Percentiles rank a stretch among this genome's conserved stretches.
phyloP scores from a whole-genome alignment of 257 asterid genomes.

The Fraxinus americana region DNA sequence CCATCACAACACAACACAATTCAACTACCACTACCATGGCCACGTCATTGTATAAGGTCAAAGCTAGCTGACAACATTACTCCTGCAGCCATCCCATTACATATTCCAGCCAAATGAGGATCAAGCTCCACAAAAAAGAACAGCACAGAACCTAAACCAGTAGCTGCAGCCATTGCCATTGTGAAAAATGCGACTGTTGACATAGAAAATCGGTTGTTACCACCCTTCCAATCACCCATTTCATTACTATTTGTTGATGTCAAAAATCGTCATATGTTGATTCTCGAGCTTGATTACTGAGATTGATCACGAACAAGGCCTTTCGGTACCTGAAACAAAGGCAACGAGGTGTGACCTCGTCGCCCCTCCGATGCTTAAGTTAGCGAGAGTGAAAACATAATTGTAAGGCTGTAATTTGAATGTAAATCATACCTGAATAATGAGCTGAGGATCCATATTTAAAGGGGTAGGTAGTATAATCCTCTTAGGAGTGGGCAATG shows the following conservation, averaged over 20 bases:
- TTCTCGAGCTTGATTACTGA: no score
- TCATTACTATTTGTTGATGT: slow-evolving; percentile 34
- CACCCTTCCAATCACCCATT: slow-evolving; percentile 48
- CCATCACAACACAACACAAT: slow-evolving; percentile 63
- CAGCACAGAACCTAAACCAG: slow-evolving; percentile 97
- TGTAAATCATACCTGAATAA: no score
- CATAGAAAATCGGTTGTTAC: slow-evolving; percentile 64
- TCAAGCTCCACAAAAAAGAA: slow-evolving; percentile 95
- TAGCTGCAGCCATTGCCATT: slow-evolving; percentile 92
- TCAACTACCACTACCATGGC: slow-evolving; percentile 95
- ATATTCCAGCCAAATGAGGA: slow-evolving; percentile 93
- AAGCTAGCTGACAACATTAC: slow-evolving; percentile 99
- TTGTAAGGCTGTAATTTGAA: no score
- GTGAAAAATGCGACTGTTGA: slow-evolving; percentile 88
- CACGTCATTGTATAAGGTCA: slow-evolving; percentile 93
- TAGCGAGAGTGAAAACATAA: no score
- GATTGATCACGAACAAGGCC: no score
- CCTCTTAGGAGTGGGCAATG: no score
- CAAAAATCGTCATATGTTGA: no score
- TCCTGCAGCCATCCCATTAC: slow-evolving; percentile 98
- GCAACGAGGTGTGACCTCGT: no score
- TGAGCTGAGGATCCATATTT: no score
- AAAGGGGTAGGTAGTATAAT: no score
- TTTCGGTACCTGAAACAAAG: no score
- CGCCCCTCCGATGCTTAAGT: no score